Evolutionary conservation across 2,329 filamentous ascomycete genomes (phyloP).

Genomic region (Fusarium anguioides): DNA sequence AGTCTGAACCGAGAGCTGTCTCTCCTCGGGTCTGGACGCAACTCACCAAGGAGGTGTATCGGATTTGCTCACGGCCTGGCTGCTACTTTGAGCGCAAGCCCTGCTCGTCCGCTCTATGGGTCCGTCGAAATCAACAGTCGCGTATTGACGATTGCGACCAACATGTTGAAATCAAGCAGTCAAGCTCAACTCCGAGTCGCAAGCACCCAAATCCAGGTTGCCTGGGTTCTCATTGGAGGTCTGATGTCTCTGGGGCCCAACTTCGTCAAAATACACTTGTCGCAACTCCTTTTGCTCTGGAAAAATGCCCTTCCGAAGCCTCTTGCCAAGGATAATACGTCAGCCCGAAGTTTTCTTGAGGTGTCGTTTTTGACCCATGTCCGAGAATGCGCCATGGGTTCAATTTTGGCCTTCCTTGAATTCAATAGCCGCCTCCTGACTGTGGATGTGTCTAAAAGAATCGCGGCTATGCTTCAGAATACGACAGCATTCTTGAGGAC

Average conservation of each 20-base stretch:
- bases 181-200: constrained; percentile 91
- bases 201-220: constrained; percentile 95
- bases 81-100: constrained; percentile 89
- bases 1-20: constrained; percentile 88
- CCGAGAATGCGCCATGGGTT: constrained; percentile 91
- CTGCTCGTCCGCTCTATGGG: constrained; percentile 87
- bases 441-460: constrained; percentile 90
- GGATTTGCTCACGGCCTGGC: constrained; percentile 94
- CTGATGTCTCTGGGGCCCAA: constrained; percentile 97
- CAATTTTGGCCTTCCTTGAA: constrained; percentile 90
- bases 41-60: constrained; percentile 84
- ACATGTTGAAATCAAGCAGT: constrained; percentile 89
- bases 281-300: constrained; percentile 92
- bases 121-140: constrained; percentile 95
- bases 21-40: constrained; percentile 77
- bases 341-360: constrained; percentile 85
- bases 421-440: constrained; percentile 94
- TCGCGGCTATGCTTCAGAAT: constrained; percentile 94
- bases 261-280: constrained; percentile 98
- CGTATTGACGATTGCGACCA: constrained; percentile 90
- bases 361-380: constrained; percentile 95
- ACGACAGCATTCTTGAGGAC: constrained; percentile 90
- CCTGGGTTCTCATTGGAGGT: constrained; percentile 96
- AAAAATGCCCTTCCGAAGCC: constrained; percentile 97
- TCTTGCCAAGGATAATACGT: constrained; percentile 89